A percentile compares a stretch with the other conserved stretches of the same genome.
Conservation (phyloP, 306 rosid species). For the Lathyrus tuberosus region DNA sequence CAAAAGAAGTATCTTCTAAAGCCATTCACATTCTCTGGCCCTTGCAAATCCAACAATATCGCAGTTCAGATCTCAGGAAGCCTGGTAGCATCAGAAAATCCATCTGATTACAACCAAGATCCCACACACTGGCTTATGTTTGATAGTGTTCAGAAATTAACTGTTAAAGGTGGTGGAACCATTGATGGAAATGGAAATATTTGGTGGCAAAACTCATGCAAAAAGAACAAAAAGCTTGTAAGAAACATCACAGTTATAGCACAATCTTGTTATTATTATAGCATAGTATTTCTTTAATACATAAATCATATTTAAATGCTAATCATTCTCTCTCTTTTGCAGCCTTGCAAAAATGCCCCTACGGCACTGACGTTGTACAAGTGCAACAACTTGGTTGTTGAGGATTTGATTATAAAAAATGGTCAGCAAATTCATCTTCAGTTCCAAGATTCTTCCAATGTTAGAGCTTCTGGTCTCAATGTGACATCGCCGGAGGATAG, state of each 20-base stretch:
- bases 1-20: conserved; percentile 55
- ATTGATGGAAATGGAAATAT: conserved; percentile 69
- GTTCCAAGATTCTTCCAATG: conserved; percentile 45
- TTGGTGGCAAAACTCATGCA: conserved; percentile 87
- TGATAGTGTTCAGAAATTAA: conserved; percentile 44
- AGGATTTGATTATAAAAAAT: conserved; percentile 48
- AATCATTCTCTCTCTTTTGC: conserved; percentile 38
- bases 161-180: conserved; percentile 70
- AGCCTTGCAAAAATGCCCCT: conserved; percentile 89
- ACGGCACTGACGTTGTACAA: conserved; percentile 64
- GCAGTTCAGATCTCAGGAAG: conserved; percentile 57
- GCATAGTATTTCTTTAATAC: too few species aligned
- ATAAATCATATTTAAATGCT: conserved; percentile 9
- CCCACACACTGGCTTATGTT: conserved; percentile 57
- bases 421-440: conserved; percentile 64
- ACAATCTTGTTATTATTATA: neutral
- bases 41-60: conserved; percentile 58
- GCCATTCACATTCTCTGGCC: conserved; percentile 64
- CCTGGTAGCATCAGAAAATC: conserved; percentile 56
- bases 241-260: neutral
- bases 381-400: conserved; percentile 49
- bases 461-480: conserved; percentile 49
- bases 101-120: conserved; percentile 51
- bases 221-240: conserved; percentile 30
- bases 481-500: conserved; percentile 63